phyloP scores from a whole-genome alignment of 805 yeast genomes.

The Diddensiella transvaalensis region DNA sequence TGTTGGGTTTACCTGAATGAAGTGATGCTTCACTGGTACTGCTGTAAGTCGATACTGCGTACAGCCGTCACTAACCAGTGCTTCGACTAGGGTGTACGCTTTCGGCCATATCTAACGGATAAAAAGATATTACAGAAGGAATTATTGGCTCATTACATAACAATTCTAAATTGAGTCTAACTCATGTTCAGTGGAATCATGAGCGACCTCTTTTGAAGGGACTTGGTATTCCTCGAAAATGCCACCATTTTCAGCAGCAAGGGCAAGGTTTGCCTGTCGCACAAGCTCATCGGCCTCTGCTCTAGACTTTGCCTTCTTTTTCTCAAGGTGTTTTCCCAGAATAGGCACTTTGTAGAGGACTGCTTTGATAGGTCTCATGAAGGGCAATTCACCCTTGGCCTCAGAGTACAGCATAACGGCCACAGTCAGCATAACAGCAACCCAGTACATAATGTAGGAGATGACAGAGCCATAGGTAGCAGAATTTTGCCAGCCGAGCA shows the following conservation, averaged over 20 bases:
- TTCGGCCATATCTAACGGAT: too few relatives aligned
- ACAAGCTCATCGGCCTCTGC: slow-evolving; percentile 12
- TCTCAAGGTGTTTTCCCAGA: slow-evolving; percentile 3
- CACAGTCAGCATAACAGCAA: slow-evolving; percentile 53
- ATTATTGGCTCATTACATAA: too few relatives aligned
- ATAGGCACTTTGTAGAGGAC: slow-evolving; percentile 6
- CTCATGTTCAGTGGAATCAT: too few relatives aligned
- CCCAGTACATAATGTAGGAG: slow-evolving; percentile 85
- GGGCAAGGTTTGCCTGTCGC: slow-evolving; percentile 3
- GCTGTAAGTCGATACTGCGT: too few relatives aligned
- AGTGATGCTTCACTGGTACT: too few relatives aligned
- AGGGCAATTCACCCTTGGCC: slow-evolving; percentile 77
- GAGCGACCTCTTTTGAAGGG: not conserved
- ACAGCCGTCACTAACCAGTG: too few relatives aligned
- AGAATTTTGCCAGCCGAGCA: slow-evolving; percentile 94
- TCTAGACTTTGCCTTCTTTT: slow-evolving; percentile 19
- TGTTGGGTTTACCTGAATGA: too few relatives aligned
- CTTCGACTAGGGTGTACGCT: too few relatives aligned
- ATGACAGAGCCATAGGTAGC: slow-evolving; percentile 90
- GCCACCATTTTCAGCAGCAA: slow-evolving; percentile 17
- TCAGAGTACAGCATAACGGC: slow-evolving; percentile 75
- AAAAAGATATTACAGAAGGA: too few relatives aligned
- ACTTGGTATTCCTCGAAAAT: not conserved
- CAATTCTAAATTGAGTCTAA: too few relatives aligned
- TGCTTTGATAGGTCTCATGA: slow-evolving; percentile 17